Evolutionary conservation across 768 basidiomycete genomes (phyloP).

Genomic region (Serpula lacrymans): DNA sequence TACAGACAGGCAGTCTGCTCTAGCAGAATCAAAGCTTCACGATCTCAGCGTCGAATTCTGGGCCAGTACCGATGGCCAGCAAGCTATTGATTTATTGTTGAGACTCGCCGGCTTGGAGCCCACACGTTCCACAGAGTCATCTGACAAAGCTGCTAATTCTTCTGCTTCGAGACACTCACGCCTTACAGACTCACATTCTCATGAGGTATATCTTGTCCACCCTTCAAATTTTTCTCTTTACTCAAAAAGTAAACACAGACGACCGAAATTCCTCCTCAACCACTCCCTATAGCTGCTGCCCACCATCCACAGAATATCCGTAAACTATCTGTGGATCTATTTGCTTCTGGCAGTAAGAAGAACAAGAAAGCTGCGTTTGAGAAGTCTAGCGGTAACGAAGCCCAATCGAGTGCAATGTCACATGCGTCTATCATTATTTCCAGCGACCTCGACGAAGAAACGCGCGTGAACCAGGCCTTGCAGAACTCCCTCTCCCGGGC

Average conservation of each 20-base stretch:
- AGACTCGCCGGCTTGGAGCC: slow-evolving; percentile 25
- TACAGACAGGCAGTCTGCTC: slow-evolving; percentile 27
- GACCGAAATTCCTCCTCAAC: no score
- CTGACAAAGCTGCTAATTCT: no score
- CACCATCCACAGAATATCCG: slow-evolving; percentile 39
- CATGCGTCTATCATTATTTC: slow-evolving; percentile 16
- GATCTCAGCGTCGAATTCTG: slow-evolving; percentile 23
- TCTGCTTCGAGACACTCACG: no score
- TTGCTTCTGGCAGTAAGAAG: no score
- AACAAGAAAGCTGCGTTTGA: no score
- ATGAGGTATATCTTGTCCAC: no score
- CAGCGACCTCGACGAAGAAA: slow-evolving; percentile 18
- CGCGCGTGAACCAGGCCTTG: slow-evolving; percentile 21
- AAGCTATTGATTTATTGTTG: slow-evolving; percentile 25
- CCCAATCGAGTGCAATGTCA: not conserved
- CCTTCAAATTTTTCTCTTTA: no score
- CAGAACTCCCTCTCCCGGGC: slow-evolving; percentile 18
- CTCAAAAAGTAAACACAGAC: no score
- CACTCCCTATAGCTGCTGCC: slow-evolving; percentile 44
- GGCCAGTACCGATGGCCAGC: slow-evolving; percentile 19
- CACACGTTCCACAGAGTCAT: no score
- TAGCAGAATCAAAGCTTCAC: slow-evolving; percentile 29
- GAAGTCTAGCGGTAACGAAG: no score
- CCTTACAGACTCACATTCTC: no score
- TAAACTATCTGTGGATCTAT: slow-evolving; percentile 29